These are phyloP conservation scores for Scedosporium boydii DNA, from an alignment of 2,329 filamentous ascomycete genomes.

Conservation along the genomic window DNA sequence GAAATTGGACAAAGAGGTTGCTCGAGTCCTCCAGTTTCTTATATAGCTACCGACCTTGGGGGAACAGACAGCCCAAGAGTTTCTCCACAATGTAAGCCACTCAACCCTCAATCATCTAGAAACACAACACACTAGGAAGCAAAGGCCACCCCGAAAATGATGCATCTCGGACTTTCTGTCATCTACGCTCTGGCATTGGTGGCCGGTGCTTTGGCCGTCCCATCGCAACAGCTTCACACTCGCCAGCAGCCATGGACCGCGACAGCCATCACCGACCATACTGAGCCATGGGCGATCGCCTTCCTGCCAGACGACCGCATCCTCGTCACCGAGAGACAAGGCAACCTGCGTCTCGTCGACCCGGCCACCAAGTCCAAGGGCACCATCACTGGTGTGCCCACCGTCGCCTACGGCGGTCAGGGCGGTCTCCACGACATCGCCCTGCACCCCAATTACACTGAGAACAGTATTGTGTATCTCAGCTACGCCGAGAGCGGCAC, in stretches of 20 bases:
- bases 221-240: constrained; percentile 17
- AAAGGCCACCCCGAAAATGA: constrained; percentile 14
- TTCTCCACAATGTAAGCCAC: constrained; percentile 13
- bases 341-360: constrained; percentile 20
- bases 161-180: constrained; percentile 19
- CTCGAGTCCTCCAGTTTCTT: constrained; percentile 15
- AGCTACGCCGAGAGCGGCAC: constrained; percentile 21
- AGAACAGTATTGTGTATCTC: constrained; percentile 21
- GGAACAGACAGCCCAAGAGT: constrained; percentile 10
- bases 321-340: constrained; percentile 22
- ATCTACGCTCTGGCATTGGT: constrained; percentile 19
- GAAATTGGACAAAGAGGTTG: constrained; percentile 13
- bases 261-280: constrained; percentile 11
- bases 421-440: constrained; percentile 23
- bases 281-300: constrained; percentile 16
- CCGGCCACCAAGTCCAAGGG: constrained; percentile 17
- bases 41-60: constrained; percentile 16
- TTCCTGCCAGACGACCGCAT: constrained; percentile 22
- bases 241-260: constrained; percentile 18
- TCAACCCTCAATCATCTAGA: constrained; percentile 14
- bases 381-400: constrained; percentile 21
- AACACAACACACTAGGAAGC: constrained; percentile 15
- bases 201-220: constrained; percentile 17
- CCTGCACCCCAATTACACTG: constrained; percentile 21
- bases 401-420: constrained; percentile 21